Evolutionary conservation across 345 rosid genomes (phyloP).

Genomic region (Salix arbutifolia): DNA sequence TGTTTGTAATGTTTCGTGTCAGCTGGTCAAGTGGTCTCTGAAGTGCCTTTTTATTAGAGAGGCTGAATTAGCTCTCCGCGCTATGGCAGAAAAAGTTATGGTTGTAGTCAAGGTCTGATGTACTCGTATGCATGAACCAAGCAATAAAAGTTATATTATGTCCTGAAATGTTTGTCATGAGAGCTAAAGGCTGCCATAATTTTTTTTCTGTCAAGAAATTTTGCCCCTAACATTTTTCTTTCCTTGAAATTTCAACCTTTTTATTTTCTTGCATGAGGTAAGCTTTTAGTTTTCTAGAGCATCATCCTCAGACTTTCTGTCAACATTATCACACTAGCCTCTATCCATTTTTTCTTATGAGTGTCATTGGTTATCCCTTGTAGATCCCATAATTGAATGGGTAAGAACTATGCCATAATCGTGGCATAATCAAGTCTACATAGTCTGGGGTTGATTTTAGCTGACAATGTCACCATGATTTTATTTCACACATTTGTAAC

Average conservation of each 20-base stretch:
- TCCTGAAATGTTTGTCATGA: not conserved
- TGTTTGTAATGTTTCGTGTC: not conserved
- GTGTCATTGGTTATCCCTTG: not conserved
- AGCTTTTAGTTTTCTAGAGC: not conserved
- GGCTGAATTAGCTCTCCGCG: not conserved
- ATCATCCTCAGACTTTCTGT: not conserved
- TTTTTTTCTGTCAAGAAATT: not conserved
- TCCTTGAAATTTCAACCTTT: not conserved
- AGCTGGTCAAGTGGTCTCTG: not conserved
- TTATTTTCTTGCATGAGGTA: not conserved
- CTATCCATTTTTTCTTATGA: not conserved
- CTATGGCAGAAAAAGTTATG: not conserved
- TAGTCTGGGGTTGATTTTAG: not conserved
- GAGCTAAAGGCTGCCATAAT: not conserved
- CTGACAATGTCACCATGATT: not conserved
- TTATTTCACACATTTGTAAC: not conserved
- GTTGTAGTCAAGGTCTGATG: not conserved
- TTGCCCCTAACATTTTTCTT: not conserved
- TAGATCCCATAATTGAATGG: not conserved
- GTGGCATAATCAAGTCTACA: not conserved
- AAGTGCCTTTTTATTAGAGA: not conserved
- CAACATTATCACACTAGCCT: not conserved
- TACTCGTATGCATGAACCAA: not conserved
- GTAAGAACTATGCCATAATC: not conserved
- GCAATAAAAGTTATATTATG: not conserved